Percentiles rank a stretch among this genome's conserved stretches.
These are phyloP conservation scores for Colletotrichum lini DNA, from an alignment of 2,329 filamentous ascomycete species.

Conservation along the genomic window DNA sequence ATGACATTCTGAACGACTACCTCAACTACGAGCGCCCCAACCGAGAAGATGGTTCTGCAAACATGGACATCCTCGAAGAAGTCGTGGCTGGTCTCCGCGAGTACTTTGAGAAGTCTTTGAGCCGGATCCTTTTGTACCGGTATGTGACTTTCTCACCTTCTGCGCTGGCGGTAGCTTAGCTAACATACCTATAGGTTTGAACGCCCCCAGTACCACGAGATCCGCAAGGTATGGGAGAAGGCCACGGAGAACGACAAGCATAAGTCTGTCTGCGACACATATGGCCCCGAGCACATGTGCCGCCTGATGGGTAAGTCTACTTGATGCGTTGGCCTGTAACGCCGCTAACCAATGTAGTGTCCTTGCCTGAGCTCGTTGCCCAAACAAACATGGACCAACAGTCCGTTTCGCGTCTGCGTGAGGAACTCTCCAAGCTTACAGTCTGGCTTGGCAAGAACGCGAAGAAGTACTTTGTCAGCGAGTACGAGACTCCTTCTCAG, in stretches of 20 bases:
- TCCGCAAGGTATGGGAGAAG: slow-evolving; percentile 78
- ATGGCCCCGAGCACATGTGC: slow-evolving; percentile 92
- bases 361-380: slow-evolving; percentile 91
- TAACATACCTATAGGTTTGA: slow-evolving; percentile 77
- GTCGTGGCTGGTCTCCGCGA: slow-evolving; percentile 88
- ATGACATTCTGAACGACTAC: slow-evolving; percentile 86
- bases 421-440: slow-evolving; percentile 90
- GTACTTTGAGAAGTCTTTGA: slow-evolving; percentile 93
- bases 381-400: slow-evolving; percentile 99
- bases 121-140: slow-evolving; percentile 89
- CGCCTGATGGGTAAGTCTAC: slow-evolving; percentile 83
- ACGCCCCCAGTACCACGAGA: slow-evolving; percentile 86
- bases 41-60: slow-evolving; percentile 75
- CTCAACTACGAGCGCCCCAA: slow-evolving; percentile 77
- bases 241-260: slow-evolving; percentile 75
- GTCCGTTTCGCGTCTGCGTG: slow-evolving; percentile 87
- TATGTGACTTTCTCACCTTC: slow-evolving; percentile 49
- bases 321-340: slow-evolving; percentile 1
- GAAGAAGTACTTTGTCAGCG: slow-evolving; percentile 81
- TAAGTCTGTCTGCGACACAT: slow-evolving; percentile 84
- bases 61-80: slow-evolving; percentile 90
- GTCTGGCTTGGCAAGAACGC: slow-evolving; percentile 87
- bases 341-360: slow-evolving; percentile 70
- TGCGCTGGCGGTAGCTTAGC: background rate
- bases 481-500: slow-evolving; percentile 80